A percentile compares a stretch with the other conserved stretches of the same genome.
Conservation (phyloP, 2,329 filamentous ascomycete species). For the Biscogniauxia sp. region DNA sequence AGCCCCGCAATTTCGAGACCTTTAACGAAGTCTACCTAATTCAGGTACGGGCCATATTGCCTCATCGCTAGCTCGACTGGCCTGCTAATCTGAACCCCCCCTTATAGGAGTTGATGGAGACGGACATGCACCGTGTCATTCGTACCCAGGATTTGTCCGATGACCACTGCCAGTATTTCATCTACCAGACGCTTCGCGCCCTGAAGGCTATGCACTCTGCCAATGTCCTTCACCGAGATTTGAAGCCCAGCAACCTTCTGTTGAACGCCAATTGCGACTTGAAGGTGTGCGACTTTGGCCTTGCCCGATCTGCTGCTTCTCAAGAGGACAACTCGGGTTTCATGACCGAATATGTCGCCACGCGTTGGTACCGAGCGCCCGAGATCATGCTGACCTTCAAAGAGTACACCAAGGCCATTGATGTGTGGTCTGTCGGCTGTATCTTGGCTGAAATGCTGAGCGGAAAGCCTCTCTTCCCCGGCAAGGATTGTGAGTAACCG, state of each 20-base stretch:
- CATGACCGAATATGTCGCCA: constrained; percentile 99
- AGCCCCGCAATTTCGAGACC: constrained; percentile 90
- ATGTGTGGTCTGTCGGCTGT: constrained; percentile 98
- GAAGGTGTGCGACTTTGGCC: constrained; percentile 97
- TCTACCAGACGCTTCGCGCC: constrained; percentile 96
- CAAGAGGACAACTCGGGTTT: constrained; percentile 99
- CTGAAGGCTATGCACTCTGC: constrained; percentile 99
- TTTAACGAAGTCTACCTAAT: constrained; percentile 99
- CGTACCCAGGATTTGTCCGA: constrained; percentile 97
- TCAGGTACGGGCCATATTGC: constrained; percentile 60
- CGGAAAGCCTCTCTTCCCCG: constrained; percentile 95
- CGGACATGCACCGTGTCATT: constrained; percentile 98
- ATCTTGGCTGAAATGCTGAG: constrained; percentile 98
- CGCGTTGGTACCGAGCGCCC: constrained; percentile 96
- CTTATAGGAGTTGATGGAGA: constrained; percentile 92
- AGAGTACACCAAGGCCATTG: constrained; percentile 99
- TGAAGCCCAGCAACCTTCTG: constrained; percentile 95
- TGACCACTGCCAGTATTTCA: constrained; percentile 99
- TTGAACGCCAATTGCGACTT: constrained; percentile 98
- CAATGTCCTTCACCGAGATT: constrained; percentile 93
- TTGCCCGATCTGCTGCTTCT: constrained; percentile 91
- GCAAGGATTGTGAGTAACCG: constrained; percentile 93
- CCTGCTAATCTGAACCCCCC: constrained; percentile 16
- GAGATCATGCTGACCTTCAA: constrained; percentile 99
- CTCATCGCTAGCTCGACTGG: neutral